phyloP scores from a whole-genome alignment of 2,329 filamentous ascomycete species.

The Neocatenulostroma microsporum region DNA sequence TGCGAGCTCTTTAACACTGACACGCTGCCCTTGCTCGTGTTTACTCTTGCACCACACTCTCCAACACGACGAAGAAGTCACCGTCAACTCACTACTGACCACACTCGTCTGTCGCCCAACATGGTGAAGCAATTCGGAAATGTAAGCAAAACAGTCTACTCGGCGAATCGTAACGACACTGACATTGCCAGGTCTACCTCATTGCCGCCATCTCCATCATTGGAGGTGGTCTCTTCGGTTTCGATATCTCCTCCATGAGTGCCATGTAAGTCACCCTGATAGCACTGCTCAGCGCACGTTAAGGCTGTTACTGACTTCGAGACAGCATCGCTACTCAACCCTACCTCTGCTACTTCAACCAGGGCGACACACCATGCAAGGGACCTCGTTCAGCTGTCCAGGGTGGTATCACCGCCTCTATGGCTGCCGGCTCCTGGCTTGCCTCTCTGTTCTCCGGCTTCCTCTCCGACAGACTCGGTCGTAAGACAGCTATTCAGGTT shows the following conservation, averaged over 20 bases:
- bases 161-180: too few species aligned
- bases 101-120: background rate
- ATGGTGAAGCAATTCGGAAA: slow-evolving; percentile 1
- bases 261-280: slow-evolving; percentile 29
- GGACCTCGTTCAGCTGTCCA: slow-evolving; percentile 51
- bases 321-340: slow-evolving; percentile 53
- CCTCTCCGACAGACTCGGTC: slow-evolving; percentile 51
- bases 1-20: too few species aligned
- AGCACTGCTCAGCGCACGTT: too few species aligned
- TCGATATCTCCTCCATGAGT: slow-evolving; percentile 70
- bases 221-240: slow-evolving; percentile 67
- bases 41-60: too few species aligned
- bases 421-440: slow-evolving; percentile 63
- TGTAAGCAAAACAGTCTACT: background rate
- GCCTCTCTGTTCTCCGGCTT: slow-evolving; percentile 55
- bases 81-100: background rate
- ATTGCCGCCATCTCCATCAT: slow-evolving; percentile 52
- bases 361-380: slow-evolving; percentile 41
- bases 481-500: slow-evolving; percentile 45
- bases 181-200: slow-evolving; percentile 53
- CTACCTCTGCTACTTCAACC: slow-evolving; percentile 65
- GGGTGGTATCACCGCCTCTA: slow-evolving; percentile 62
- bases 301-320: background rate
- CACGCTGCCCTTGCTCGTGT: too few species aligned
- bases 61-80: background rate